These are phyloP conservation scores for Phytophthora citricola DNA, from an alignment of 352 stramenopile species.

Conservation along the genomic window DNA sequence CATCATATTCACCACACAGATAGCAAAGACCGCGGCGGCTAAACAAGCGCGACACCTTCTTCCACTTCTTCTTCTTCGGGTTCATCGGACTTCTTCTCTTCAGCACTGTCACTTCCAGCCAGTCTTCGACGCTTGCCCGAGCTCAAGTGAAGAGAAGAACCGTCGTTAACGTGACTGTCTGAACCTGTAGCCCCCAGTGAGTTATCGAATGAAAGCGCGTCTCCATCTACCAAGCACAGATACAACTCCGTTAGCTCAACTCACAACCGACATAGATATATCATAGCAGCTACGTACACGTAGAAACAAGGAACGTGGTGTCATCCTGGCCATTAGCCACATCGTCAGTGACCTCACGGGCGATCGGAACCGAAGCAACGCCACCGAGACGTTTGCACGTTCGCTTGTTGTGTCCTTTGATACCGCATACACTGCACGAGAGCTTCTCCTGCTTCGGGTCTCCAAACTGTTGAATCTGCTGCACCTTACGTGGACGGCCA, in stretches of 20 bases:
- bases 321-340: constrained; percentile 32
- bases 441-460: constrained; percentile 79
- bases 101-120: background rate
- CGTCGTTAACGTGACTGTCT: constrained; percentile 26
- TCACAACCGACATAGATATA: background rate
- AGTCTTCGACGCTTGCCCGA: constrained; percentile 38
- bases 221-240: constrained; percentile 32
- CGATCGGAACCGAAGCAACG: constrained; percentile 7
- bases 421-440: constrained; percentile 77
- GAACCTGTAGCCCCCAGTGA: constrained; percentile 24
- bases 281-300: constrained; percentile 32
- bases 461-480: constrained; percentile 82
- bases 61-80: constrained; percentile 16
- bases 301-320: constrained; percentile 37
- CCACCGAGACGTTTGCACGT: constrained; percentile 68
- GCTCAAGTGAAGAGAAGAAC: constrained; percentile 17
- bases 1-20: background rate
- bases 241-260: constrained; percentile 11
- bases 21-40: background rate
- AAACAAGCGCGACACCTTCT: constrained; percentile 37
- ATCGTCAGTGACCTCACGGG: constrained; percentile 27
- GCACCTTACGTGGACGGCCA: constrained; percentile 75
- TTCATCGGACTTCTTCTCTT: constrained; percentile 28
- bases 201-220: constrained; percentile 45
- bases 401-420: constrained; percentile 88